phyloP scores from a whole-genome alignment of 2,329 filamentous ascomycete genomes.

The Neurospora crassa region DNA sequence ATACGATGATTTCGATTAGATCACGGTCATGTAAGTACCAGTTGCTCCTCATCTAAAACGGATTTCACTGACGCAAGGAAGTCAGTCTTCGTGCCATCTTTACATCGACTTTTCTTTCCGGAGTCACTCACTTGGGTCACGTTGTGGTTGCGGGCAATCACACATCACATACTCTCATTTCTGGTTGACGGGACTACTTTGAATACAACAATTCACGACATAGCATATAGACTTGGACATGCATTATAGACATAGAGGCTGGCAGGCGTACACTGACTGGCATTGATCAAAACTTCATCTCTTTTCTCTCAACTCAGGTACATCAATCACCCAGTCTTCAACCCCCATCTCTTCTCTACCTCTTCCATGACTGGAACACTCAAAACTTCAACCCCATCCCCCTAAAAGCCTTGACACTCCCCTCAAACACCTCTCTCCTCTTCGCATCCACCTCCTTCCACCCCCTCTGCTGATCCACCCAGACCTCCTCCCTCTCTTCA shows the following conservation, averaged over 20 bases:
- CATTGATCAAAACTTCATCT: too few species aligned
- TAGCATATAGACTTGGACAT: not conserved
- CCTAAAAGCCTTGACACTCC: not conserved
- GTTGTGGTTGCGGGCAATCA: not conserved
- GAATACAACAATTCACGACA: not conserved
- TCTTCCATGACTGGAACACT: too few species aligned
- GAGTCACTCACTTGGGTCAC: not conserved
- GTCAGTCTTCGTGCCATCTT: not conserved
- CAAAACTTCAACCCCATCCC: not conserved
- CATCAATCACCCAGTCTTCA: too few species aligned
- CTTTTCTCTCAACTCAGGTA: too few species aligned
- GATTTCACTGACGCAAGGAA: not conserved
- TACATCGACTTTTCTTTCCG: not conserved
- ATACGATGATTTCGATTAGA: too few species aligned
- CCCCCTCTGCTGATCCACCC: not conserved
- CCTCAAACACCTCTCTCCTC: not conserved
- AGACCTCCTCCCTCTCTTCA: conserved; percentile 14
- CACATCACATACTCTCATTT: too few species aligned
- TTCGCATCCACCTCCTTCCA: not conserved
- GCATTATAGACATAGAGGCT: not conserved
- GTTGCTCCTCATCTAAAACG: not conserved
- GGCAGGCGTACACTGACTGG: too few species aligned
- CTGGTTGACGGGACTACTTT: not conserved
- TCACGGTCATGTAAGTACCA: not conserved
- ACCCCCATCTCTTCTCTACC: too few species aligned